phyloP scores from a whole-genome alignment of 768 basidiomycete genomes.

The Panaeolus cyanescens region DNA sequence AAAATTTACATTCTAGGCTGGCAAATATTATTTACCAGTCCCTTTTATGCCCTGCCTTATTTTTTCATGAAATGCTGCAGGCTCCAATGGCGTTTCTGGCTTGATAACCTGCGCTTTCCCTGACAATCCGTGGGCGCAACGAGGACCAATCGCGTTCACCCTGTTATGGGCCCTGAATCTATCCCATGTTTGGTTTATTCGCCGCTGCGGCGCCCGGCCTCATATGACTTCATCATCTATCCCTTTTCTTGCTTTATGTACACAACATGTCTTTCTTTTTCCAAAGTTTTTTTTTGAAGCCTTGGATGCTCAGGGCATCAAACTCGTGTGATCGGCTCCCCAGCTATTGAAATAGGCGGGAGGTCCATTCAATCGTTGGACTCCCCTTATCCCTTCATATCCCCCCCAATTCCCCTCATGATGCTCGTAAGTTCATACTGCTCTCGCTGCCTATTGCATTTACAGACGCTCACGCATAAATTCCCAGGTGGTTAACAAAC shows the following conservation, averaged over 20 bases:
- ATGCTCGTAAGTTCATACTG: neutral
- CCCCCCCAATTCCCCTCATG: neutral
- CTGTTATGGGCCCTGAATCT: neutral
- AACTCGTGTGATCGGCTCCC: neutral
- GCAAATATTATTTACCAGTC: too few species aligned
- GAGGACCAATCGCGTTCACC: neutral
- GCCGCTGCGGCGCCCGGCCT: neutral
- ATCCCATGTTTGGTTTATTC: neutral
- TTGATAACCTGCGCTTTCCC: neutral
- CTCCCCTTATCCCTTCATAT: neutral
- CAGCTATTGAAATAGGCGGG: neutral
- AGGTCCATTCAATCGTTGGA: neutral
- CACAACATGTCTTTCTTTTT: neutral
- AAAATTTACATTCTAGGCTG: too few species aligned
- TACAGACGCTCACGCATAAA: neutral
- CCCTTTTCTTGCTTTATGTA: conserved; percentile 2
- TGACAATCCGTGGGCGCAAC: conserved; percentile 1
- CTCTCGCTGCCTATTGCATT: neutral
- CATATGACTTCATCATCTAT: conserved; percentile 1
- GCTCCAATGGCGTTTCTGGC: neutral
- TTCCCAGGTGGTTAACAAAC: neutral
- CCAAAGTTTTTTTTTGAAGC: neutral
- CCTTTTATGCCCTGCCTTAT: too few species aligned
- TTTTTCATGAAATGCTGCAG: too few species aligned
- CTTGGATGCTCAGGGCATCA: neutral